Evolutionary conservation across 2,329 filamentous ascomycete species (phyloP), one percentile per base, ranked within the genome.

Genomic region (Penicillium sp.): DNA sequence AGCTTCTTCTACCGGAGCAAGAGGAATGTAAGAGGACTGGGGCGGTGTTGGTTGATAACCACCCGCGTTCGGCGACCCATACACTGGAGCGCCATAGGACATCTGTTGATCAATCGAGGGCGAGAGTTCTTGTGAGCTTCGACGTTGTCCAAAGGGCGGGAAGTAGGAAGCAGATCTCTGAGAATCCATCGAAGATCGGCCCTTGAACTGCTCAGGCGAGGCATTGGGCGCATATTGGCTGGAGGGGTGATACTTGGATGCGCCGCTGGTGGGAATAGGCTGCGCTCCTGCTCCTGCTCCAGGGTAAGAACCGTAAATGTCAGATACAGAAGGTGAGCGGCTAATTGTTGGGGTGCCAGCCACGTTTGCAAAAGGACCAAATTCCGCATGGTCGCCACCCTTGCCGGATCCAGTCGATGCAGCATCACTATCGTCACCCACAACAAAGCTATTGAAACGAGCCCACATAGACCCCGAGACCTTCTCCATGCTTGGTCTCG

Each of bases 361-460:
- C 51, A 97, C 85, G 53, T 88, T 88, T 8, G 90, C 88, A 72
- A 99, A 97, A 1, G 91, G 92, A 0, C 92, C 91, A 51, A 83
- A 75, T 58, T 90, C 88, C 21, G 56, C 51, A 50, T 72, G 76
- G 49, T 83, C 83, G 34, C 73, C 80, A 44, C 84, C 85, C 52
- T 81, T 82, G 5, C 79, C 79, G 13, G 84, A 79, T 9, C 80
- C 84, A 53, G 82, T 82, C 0, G 83, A 85, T 10, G 80, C 80
- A 34, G 81, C 80, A 50, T 91, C 89, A 51, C 84, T 85, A 53
- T 97, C 93, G 58, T 97, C 93, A 15, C 94, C 95, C 50, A 90
- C 87, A 59, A 99, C 92, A 70, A 99, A 99, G 68, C 92, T 97
- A 76, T 92, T 97, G 76, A 99, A 97, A 58, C 89, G 91, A 62